phyloP scores from a whole-genome alignment of 169 alveolate species.

The Perkinsus marinus region DNA sequence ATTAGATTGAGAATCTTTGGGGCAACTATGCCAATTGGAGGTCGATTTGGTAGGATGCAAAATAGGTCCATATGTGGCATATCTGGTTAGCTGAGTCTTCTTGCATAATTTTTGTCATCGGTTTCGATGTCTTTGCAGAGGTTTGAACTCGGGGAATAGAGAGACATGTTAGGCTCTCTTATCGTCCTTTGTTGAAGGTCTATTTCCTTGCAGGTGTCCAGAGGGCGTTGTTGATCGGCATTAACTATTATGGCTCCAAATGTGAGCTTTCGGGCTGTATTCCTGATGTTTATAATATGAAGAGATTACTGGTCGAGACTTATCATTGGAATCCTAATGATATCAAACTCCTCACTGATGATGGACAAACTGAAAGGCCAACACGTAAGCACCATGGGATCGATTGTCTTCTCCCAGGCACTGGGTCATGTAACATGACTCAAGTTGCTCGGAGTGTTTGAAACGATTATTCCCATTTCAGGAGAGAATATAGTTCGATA shows the following conservation, averaged over 20 bases:
- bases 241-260: conserved; percentile 36
- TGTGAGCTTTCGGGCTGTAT: conserved; percentile 43
- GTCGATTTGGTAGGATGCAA: no score
- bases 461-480: conserved; percentile 1
- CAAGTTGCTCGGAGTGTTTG: no score
- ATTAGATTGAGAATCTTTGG: no score
- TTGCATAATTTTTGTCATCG: no score
- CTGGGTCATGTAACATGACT: no score
- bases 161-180: no score
- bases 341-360: not conserved
- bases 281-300: conserved; percentile 36
- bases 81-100: no score
- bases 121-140: no score
- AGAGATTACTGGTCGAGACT: conserved; percentile 21
- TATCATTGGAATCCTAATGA: not conserved
- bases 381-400: not conserved
- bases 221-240: conserved; percentile 43
- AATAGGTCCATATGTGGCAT: no score
- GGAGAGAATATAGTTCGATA: conserved; percentile 16
- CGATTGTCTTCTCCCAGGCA: no score
- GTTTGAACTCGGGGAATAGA: no score
- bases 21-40: no score
- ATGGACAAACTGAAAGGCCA: not conserved
- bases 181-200: not conserved
- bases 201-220: not conserved